phyloP scores from a whole-genome alignment of 2,329 filamentous ascomycete genomes.

The Calonectria multiphialidica region DNA sequence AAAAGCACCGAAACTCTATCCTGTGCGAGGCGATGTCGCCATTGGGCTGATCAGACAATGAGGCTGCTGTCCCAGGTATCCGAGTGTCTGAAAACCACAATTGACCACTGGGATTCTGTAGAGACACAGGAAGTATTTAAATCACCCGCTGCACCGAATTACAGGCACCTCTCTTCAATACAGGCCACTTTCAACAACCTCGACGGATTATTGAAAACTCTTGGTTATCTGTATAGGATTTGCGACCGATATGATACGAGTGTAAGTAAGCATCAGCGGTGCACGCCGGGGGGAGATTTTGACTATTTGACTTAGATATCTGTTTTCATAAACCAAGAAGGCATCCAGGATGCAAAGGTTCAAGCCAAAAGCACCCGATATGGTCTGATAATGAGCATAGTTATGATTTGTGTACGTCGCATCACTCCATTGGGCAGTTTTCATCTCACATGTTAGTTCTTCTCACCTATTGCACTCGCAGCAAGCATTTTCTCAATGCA shows the following conservation, averaged over 20 bases:
- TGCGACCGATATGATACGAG: background rate
- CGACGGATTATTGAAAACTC: background rate
- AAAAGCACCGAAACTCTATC: background rate
- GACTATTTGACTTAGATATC: background rate
- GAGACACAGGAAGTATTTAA: background rate
- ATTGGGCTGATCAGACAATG: background rate
- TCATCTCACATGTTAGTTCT: background rate
- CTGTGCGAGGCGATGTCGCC: background rate
- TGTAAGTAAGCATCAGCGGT: background rate
- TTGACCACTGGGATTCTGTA: background rate
- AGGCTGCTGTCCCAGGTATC: background rate
- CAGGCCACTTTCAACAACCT: background rate
- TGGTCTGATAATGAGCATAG: background rate
- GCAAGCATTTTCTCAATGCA: background rate
- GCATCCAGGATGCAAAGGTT: background rate
- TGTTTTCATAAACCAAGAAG: background rate
- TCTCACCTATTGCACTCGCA: background rate
- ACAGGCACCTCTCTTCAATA: background rate
- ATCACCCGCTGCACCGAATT: background rate
- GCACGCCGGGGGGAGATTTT: background rate
- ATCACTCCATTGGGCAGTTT: background rate
- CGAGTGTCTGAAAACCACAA: background rate
- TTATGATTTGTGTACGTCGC: background rate
- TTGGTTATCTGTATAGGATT: background rate
- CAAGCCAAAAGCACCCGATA: background rate